Evolutionary conservation across 345 rosid genomes (phyloP).

Genomic region (Syzygium oleosum): DNA sequence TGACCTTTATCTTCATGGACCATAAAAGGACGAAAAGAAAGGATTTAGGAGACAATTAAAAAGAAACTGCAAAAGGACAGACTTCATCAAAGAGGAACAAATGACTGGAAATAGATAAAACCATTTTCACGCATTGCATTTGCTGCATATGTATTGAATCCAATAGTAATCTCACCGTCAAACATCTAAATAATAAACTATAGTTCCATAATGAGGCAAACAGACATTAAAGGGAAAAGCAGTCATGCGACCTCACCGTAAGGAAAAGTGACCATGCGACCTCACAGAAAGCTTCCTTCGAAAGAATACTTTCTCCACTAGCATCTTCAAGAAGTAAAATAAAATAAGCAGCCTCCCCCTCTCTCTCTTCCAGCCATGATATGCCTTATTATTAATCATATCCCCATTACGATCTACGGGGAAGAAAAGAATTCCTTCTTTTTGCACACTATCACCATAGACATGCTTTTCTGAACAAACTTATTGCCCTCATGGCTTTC

Average conservation of each 20-base stretch:
- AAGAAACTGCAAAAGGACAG: not conserved
- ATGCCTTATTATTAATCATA: not conserved
- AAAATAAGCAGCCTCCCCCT: too few species aligned
- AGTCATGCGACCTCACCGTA: not conserved
- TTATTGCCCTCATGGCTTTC: not conserved
- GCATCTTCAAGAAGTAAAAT: not conserved
- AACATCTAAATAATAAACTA: not conserved
- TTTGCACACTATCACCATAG: not conserved
- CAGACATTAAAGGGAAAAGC: not conserved
- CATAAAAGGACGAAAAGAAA: not conserved
- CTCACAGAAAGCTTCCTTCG: not conserved
- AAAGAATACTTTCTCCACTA: not conserved
- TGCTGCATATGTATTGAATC: not conserved
- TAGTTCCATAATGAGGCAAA: not conserved
- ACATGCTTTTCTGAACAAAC: not conserved
- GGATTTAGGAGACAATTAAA: not conserved
- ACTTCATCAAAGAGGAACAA: not conserved
- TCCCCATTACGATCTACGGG: not conserved
- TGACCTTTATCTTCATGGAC: not conserved
- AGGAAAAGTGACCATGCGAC: not conserved
- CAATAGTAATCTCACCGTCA: not conserved
- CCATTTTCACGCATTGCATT: not conserved
- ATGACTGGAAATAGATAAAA: not conserved
- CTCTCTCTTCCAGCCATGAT: not conserved
- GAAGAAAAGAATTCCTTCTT: not conserved